phyloP scores from a whole-genome alignment of 306 rosid species.

The Cicer bijugum region DNA sequence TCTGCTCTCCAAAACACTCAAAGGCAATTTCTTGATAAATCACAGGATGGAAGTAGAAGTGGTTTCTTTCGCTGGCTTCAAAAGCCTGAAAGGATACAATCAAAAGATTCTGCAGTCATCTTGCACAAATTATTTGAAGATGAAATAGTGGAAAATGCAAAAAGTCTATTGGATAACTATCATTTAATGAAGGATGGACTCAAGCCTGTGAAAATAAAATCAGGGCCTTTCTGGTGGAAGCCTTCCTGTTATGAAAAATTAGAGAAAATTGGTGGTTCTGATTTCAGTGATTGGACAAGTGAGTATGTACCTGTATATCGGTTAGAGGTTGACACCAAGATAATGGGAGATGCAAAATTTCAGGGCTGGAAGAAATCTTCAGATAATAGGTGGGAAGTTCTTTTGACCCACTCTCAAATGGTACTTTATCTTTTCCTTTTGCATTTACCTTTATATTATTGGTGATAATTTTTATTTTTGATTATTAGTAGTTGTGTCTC shows the following conservation, averaged over 20 bases:
- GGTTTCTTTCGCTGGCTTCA: conserved; percentile 67
- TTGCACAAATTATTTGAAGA: conserved; percentile 72
- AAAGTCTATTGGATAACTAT: conserved; percentile 64
- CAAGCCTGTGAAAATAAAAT: conserved; percentile 49
- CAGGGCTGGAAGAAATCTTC: conserved; percentile 78
- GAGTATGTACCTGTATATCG: conserved; percentile 79
- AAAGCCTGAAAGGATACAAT: conserved; percentile 57
- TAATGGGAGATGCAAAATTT: conserved; percentile 57
- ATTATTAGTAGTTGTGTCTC: conserved; percentile 7
- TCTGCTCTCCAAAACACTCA: conserved; percentile 76
- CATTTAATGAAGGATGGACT: conserved; percentile 53
- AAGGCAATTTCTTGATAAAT: conserved; percentile 61
- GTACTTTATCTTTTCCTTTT: conserved; percentile 62
- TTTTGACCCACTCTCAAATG: conserved; percentile 96
- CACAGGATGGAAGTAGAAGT: conserved; percentile 50
- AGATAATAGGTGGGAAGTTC: conserved; percentile 78
- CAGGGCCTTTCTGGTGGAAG: conserved; percentile 66
- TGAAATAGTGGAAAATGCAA: conserved; percentile 80
- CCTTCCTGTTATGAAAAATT: conserved; percentile 61
- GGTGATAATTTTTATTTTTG: background rate
- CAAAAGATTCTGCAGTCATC: conserved; percentile 71
- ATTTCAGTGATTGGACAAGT: conserved; percentile 80
- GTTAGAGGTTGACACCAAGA: conserved; percentile 70
- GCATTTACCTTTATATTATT: conserved; percentile 33
- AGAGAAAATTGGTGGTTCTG: conserved; percentile 89